A percentile compares a stretch with the other conserved stretches of the same genome.
phyloP scores from a whole-genome alignment of 106 monocot genomes.

The Chionographis japonica region DNA sequence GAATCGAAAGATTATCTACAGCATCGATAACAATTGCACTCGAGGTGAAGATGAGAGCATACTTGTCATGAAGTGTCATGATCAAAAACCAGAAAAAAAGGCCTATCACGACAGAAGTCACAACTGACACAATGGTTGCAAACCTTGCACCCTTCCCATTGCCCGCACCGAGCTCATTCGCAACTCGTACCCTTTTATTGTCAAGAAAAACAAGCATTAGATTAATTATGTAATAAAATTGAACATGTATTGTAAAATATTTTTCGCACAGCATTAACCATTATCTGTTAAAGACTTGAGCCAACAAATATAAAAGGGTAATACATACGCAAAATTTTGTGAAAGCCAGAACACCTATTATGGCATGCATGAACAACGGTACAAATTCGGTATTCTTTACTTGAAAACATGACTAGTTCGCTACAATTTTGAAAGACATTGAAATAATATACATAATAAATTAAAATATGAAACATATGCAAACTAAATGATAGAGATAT shows the following conservation, averaged over 20 bases:
- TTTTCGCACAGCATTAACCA: too few relatives aligned
- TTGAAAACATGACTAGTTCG: too few relatives aligned
- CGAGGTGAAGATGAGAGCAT: constrained; percentile 63
- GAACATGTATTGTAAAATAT: not conserved
- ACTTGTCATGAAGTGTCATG: constrained; percentile 44
- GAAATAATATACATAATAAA: too few relatives aligned
- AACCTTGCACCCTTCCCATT: constrained; percentile 71
- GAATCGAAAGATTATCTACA: constrained; percentile 40
- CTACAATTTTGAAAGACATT: too few relatives aligned
- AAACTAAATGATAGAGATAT: too few relatives aligned
- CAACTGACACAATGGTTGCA: constrained; percentile 52
- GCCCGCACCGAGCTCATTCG: constrained; percentile 84
- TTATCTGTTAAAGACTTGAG: too few relatives aligned
- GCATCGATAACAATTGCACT: constrained; percentile 44
- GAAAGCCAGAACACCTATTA: too few relatives aligned
- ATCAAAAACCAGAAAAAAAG: constrained; percentile 54
- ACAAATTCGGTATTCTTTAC: too few relatives aligned
- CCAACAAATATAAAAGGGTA: too few relatives aligned
- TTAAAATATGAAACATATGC: too few relatives aligned
- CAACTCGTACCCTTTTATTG: constrained; percentile 57
- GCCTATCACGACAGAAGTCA: constrained; percentile 48
- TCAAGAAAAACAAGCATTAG: not conserved
- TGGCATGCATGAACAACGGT: too few relatives aligned
- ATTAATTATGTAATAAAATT: not conserved
- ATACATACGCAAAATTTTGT: too few relatives aligned